These are phyloP conservation scores for Inga laurina DNA, from an alignment of 306 rosid genomes.

Conservation along the genomic window DNA sequence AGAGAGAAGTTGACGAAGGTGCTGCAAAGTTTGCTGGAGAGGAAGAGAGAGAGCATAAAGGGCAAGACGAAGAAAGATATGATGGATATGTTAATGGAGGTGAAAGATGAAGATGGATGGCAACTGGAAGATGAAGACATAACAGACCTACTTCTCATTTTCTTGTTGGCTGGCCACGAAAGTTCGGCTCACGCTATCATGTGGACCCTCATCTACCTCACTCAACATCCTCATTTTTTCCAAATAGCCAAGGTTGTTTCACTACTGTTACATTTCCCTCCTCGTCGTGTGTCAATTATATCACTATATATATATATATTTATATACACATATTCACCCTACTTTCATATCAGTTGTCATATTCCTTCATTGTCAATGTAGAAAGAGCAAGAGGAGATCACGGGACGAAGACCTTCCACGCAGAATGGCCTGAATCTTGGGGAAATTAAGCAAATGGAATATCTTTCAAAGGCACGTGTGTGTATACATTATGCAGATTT, in stretches of 20 bases:
- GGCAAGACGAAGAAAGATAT: slow-evolving; percentile 42
- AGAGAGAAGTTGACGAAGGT: slow-evolving; percentile 53
- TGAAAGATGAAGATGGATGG: slow-evolving; percentile 62
- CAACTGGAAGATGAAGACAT: slow-evolving; percentile 66
- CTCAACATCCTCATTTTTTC: slow-evolving; percentile 47
- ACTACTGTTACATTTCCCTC: neutral
- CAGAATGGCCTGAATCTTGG: slow-evolving; percentile 48
- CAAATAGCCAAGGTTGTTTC: slow-evolving; percentile 53
- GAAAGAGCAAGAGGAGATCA: slow-evolving; percentile 69
- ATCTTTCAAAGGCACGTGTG: slow-evolving; percentile 52
- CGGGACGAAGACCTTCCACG: slow-evolving; percentile 42
- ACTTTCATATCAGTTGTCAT: too few species aligned
- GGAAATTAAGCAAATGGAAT: slow-evolving; percentile 65
- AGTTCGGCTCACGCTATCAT: slow-evolving; percentile 73
- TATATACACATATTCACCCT: too few species aligned
- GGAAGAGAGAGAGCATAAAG: slow-evolving; percentile 37
- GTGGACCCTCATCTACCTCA: slow-evolving; percentile 70
- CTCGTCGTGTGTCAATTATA: too few species aligned
- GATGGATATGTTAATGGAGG: slow-evolving; percentile 66
- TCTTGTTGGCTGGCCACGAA: slow-evolving; percentile 88
- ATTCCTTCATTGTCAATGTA: slow-evolving; percentile 7
- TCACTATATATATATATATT: too few species aligned
- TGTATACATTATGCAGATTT: neutral
- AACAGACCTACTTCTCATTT: slow-evolving; percentile 60
- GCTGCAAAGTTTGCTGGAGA: slow-evolving; percentile 50